Percentiles rank a stretch among this genome's conserved stretches.
These are phyloP conservation scores for Xylariaceae sp. DNA, from an alignment of 2,329 filamentous ascomycete genomes.

Conservation along the genomic window DNA sequence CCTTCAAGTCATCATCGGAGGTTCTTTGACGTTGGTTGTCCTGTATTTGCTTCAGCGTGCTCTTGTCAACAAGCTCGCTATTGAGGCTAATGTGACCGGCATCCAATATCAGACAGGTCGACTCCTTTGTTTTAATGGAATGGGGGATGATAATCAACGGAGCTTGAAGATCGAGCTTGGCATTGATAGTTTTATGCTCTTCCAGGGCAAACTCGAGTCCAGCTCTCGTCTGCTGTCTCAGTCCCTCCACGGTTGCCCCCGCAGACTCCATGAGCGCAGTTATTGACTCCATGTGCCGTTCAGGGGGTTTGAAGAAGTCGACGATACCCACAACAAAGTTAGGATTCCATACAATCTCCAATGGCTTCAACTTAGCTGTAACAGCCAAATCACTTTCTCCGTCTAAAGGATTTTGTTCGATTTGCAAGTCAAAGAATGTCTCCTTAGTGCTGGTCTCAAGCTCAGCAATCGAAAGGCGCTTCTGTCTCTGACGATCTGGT, in stretches of 20 bases:
- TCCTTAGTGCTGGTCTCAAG: constrained; percentile 53
- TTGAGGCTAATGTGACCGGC: constrained; percentile 93
- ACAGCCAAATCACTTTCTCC: constrained; percentile 86
- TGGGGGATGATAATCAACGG: constrained; percentile 95
- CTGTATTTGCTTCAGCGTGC: constrained; percentile 84
- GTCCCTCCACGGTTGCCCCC: constrained; percentile 88
- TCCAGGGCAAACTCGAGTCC: constrained; percentile 94
- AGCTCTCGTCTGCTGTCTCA: constrained; percentile 91
- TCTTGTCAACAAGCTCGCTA: constrained; percentile 87
- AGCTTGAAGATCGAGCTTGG: constrained; percentile 89
- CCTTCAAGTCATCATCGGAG: constrained; percentile 81
- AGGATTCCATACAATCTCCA: constrained; percentile 97
- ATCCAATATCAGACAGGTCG: constrained; percentile 88
- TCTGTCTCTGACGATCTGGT: constrained; percentile 45
- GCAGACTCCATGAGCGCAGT: constrained; percentile 92
- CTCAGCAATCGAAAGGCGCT: constrained; percentile 49
- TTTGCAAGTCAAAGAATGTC: constrained; percentile 84
- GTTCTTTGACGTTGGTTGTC: constrained; percentile 84
- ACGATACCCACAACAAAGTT: constrained; percentile 85
- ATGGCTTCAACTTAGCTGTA: constrained; percentile 84
- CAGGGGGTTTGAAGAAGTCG: constrained; percentile 93
- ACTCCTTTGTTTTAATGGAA: constrained; percentile 74
- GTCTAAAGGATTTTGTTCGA: constrained; percentile 94
- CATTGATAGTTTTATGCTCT: constrained; percentile 97
- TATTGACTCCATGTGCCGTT: constrained; percentile 98